These are phyloP conservation scores for Clavispora santaluciae DNA, from an alignment of 805 yeast species.

Conservation along the genomic window DNA sequence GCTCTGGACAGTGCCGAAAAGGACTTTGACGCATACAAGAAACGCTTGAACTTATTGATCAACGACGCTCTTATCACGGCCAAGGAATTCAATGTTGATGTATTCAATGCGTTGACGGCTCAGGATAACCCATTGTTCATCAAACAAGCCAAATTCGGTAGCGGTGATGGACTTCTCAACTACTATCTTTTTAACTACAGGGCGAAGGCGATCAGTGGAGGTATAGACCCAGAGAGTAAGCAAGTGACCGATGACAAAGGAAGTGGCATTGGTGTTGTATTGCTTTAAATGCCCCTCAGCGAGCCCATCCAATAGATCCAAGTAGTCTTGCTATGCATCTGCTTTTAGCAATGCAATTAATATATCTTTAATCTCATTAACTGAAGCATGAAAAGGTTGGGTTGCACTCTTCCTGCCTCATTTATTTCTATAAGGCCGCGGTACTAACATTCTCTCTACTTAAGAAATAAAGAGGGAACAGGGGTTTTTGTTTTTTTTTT, in stretches of 20 bases:
- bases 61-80: slow-evolving; percentile 75
- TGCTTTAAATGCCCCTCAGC: slow-evolving; percentile 60
- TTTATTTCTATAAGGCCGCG: too few species aligned
- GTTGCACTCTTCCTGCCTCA: too few species aligned
- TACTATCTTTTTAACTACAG: slow-evolving; percentile 89
- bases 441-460: too few species aligned
- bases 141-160: slow-evolving; percentile 79
- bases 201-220: slow-evolving; percentile 78
- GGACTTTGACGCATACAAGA: slow-evolving; percentile 42
- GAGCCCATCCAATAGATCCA: too few species aligned
- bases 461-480: too few species aligned
- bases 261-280: slow-evolving; percentile 88
- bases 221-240: slow-evolving; percentile 54
- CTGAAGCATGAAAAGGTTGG: too few species aligned
- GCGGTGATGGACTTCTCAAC: slow-evolving; percentile 89
- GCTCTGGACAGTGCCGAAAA: slow-evolving; percentile 52
- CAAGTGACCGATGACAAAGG: slow-evolving; percentile 48
- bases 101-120: slow-evolving; percentile 85
- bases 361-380: too few species aligned
- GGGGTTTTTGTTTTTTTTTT: too few species aligned
- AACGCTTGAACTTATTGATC: slow-evolving; percentile 58
- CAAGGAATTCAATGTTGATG: slow-evolving; percentile 68
- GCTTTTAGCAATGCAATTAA: too few species aligned
- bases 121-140: slow-evolving; percentile 87
- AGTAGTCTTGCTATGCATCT: too few species aligned